Evolutionary conservation across 257 asterid genomes (phyloP).

Genomic region (Salvia miltiorrhiza): DNA sequence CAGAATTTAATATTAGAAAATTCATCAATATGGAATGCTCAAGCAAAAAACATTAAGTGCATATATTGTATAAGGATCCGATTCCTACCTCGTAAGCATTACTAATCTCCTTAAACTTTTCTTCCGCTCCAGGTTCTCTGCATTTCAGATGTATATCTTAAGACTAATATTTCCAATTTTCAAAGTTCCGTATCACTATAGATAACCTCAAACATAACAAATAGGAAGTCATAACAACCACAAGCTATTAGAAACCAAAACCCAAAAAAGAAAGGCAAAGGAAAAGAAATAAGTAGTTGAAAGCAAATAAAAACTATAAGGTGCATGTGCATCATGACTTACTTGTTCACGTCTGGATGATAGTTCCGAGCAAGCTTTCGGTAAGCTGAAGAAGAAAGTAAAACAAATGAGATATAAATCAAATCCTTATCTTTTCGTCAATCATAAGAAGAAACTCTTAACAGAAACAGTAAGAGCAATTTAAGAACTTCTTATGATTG

Average conservation of each 20-base stretch:
- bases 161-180: neutral
- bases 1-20: conserved; percentile 14
- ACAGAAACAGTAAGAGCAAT: neutral
- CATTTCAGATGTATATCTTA: conserved; percentile 23
- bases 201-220: neutral
- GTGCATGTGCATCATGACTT: conserved; percentile 33
- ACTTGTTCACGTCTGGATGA: conserved; percentile 99
- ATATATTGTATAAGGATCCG: neutral
- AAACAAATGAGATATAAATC: neutral
- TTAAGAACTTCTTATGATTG: too few relatives aligned
- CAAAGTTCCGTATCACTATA: neutral
- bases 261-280: neutral
- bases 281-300: neutral
- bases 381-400: conserved; percentile 59
- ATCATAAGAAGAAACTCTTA: neutral
- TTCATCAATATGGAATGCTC: neutral
- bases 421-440: too few relatives aligned
- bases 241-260: too few relatives aligned
- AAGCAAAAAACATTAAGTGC: neutral
- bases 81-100: conserved; percentile 90
- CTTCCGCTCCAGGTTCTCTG: conserved; percentile 94
- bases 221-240: neutral
- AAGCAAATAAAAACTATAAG: neutral
- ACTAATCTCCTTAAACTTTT: conserved; percentile 89
- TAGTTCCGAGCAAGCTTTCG: conserved; percentile 94